Evolutionary conservation across 345 rosid genomes (phyloP).

Genomic region (Populus tremula): DNA sequence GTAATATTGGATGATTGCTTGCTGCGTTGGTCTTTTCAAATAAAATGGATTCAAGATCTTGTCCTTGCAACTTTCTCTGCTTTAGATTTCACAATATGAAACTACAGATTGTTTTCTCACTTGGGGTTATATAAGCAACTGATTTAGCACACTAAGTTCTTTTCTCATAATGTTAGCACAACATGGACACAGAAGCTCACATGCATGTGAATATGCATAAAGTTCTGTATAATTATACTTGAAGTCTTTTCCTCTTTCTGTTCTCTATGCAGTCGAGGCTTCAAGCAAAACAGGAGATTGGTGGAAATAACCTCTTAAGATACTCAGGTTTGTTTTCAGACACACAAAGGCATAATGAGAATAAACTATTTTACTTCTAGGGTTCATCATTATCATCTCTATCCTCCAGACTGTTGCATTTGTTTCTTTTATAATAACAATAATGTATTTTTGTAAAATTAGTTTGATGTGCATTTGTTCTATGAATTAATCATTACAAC

Average conservation of each 20-base stretch:
- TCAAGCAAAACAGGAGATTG: constrained; percentile 74
- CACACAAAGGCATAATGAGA: neutral
- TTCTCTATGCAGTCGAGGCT: constrained; percentile 56
- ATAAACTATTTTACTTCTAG: neutral
- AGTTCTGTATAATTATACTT: neutral
- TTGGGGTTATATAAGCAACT: neutral
- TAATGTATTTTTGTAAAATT: too few species aligned
- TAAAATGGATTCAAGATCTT: too few species aligned
- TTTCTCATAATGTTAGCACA: neutral
- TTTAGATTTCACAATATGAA: neutral
- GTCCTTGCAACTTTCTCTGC: too few species aligned
- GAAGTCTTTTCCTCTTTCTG: constrained; percentile 6
- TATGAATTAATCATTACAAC: too few species aligned
- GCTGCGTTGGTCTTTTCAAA: too few species aligned
- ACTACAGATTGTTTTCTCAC: neutral
- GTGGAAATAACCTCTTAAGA: constrained; percentile 52
- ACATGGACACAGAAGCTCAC: neutral
- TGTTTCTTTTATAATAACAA: too few species aligned
- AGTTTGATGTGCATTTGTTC: too few species aligned
- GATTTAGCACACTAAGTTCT: neutral
- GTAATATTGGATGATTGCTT: neutral
- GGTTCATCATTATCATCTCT: too few species aligned
- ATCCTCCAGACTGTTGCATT: too few species aligned
- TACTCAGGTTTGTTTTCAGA: constrained; percentile 47
- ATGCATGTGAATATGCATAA: neutral